Conservation (phyloP, 768 basidiomycete species). For the Trametes coccinea region DNA sequence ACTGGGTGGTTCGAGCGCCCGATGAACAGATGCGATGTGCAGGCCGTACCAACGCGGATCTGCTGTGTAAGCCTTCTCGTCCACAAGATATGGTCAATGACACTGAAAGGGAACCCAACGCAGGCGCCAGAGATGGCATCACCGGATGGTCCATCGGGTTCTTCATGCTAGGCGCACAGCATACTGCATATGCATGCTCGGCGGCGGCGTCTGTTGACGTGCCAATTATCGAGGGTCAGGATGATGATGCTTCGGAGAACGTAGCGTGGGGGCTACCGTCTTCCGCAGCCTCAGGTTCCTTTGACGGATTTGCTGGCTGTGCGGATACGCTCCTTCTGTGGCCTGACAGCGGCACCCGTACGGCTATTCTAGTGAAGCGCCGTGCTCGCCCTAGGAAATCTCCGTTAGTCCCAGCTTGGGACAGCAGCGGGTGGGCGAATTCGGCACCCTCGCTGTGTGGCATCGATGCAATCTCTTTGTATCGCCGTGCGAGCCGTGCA, state of each 20-base stretch:
- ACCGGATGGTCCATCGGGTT: not conserved
- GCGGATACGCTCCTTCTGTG: not conserved
- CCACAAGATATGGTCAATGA: not conserved
- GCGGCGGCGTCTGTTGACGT: not conserved
- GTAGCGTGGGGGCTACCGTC: not conserved
- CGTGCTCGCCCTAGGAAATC: conserved; percentile 1
- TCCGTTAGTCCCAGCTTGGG: not conserved
- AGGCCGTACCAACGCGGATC: conserved; percentile 6
- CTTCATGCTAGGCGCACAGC: not conserved
- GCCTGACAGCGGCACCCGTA: not conserved
- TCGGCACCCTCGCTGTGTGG: not conserved
- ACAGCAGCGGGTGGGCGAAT: not conserved
- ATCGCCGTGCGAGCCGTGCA: conserved; percentile 1
- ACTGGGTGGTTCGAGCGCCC: not conserved
- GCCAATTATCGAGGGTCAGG: not conserved
- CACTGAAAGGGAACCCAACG: not conserved
- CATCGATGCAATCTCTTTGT: conserved; percentile 9
- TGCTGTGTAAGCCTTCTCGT: conserved; percentile 11
- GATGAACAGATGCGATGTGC: not conserved
- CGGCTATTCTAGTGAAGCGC: conserved; percentile 5
- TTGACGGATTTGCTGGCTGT: conserved; percentile 5
- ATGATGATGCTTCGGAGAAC: not conserved
- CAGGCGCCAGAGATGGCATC: not conserved
- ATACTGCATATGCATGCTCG: not conserved
- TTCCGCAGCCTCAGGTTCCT: not conserved